Conservation (phyloP, 2,329 filamentous ascomycete species). For the Aspergillus awamori region DNA sequence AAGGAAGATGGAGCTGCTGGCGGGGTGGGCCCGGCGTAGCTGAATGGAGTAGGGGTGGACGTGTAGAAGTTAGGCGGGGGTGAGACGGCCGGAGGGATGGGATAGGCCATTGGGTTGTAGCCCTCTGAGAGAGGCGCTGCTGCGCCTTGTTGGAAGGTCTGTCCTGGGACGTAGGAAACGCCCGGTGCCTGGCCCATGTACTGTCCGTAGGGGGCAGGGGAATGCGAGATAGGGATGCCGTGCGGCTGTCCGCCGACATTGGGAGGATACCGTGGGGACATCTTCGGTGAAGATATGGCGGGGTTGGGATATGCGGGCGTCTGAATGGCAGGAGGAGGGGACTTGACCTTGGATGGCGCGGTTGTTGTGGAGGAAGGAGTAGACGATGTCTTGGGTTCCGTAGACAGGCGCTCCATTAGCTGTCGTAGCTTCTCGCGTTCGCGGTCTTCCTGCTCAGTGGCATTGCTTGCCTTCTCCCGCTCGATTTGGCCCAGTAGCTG, state of each 20-base stretch:
- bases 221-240: constrained; percentile 37
- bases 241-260: constrained; percentile 29
- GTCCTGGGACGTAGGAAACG: constrained; percentile 32
- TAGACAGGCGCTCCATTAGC: constrained; percentile 93
- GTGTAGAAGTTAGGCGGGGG: constrained; percentile 48
- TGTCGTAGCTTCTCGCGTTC: constrained; percentile 84
- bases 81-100: constrained; percentile 45
- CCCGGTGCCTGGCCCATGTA: constrained; percentile 33
- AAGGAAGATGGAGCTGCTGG: constrained; percentile 46
- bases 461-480: constrained; percentile 67
- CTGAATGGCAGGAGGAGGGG: constrained; percentile 39
- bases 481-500: constrained; percentile 89
- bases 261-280: constrained; percentile 41
- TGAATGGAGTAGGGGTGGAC: constrained; percentile 37
- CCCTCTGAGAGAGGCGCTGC: constrained; percentile 46
- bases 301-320: constrained; percentile 35
- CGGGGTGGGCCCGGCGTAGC: constrained; percentile 39
- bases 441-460: constrained; percentile 67
- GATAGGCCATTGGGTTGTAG: constrained; percentile 57
- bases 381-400: constrained; percentile 58
- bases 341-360: constrained; percentile 49
- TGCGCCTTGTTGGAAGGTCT: constrained; percentile 47
- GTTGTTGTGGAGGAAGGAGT: constrained; percentile 35
- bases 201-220: constrained; percentile 41
- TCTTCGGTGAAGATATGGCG: constrained; percentile 45